phyloP scores from a whole-genome alignment of 2,329 filamentous ascomycete species.

The Pestalotiopsis sp. region DNA sequence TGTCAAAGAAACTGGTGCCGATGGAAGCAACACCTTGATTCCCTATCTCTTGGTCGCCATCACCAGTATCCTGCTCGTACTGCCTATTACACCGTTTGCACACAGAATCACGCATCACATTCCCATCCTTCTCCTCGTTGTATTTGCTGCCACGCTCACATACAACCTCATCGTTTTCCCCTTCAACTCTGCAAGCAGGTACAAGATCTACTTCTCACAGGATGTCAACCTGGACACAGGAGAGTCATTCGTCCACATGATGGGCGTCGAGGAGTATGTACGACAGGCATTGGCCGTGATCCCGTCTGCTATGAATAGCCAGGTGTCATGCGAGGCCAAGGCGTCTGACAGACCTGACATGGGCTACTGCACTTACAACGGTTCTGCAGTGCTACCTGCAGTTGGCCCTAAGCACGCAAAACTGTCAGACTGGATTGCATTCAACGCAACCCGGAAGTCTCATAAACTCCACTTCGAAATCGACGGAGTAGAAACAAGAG shows the following conservation, averaged over 20 bases:
- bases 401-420: constrained; percentile 50
- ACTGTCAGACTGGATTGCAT: constrained; percentile 33
- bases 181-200: constrained; percentile 76
- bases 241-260: constrained; percentile 60
- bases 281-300: constrained; percentile 68
- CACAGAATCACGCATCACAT: constrained; percentile 85
- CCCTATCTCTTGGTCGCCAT: constrained; percentile 62
- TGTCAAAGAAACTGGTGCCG: constrained; percentile 76
- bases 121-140: constrained; percentile 72
- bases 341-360: constrained; percentile 53
- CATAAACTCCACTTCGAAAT: constrained; percentile 67
- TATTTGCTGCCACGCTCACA: constrained; percentile 76
- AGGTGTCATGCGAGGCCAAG: constrained; percentile 52
- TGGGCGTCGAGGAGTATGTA: constrained; percentile 70
- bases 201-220: constrained; percentile 90
- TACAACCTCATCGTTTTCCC: constrained; percentile 90
- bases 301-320: constrained; percentile 69
- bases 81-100: constrained; percentile 81
- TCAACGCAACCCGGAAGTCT: constrained; percentile 2
- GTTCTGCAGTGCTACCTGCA: constrained; percentile 60
- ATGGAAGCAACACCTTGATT: constrained; percentile 71
- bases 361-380: constrained; percentile 71
- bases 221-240: constrained; percentile 63
- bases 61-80: constrained; percentile 71
- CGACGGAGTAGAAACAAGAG: constrained; percentile 74